Evolutionary conservation across 768 basidiomycete genomes (phyloP), one percentile per base, ranked within the genome.

Genomic region (Hysterangium stoloniferum): DNA sequence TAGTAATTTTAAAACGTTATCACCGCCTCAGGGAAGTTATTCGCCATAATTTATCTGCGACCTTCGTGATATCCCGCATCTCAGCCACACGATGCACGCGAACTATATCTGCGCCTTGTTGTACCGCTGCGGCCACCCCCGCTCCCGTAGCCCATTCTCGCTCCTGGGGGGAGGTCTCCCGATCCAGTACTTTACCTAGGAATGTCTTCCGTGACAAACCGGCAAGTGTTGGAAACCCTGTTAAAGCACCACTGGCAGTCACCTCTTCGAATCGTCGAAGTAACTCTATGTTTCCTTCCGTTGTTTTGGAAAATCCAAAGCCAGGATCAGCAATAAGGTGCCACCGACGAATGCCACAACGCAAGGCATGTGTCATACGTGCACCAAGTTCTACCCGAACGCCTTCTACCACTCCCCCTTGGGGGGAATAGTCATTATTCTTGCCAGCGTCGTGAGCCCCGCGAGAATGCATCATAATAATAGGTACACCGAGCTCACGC

Each of bases 381-480:
- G 64, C 66, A 0, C 84, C 86, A 1, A 94, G 74, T 62, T 97
- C 94, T 0, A 66, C 58, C 6, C 76, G 71, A 0, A 97, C 80
- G 15, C 80, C 88, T 20, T 74, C 71, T 7, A 94, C 54, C 4
- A 91, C 78, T 0, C 74, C 66, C 0, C 68, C 72, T 8, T 59
- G 48, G 20, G 58, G 50, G n/a, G n/a, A n/a, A 58, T 83, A 83
- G 54, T 82, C 73, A 68, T 88, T 88, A 71, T 92, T 76, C 55
- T 71, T 57, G 13, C 82, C 80, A 0, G 89, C 87, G 50, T 88
- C 17, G 38, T 41, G 38, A 3, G 49, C 86, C 0, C 90, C 93
- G 3, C 93, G 73, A 0, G 90, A 92, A 64, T 99, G 95, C 95
- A 98, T 98, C 52, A 98, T 65, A 8, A 98, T 70, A 43, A 93